These are phyloP conservation scores for Myxozyma geophila DNA, from an alignment of 805 yeast species.

Conservation along the genomic window DNA sequence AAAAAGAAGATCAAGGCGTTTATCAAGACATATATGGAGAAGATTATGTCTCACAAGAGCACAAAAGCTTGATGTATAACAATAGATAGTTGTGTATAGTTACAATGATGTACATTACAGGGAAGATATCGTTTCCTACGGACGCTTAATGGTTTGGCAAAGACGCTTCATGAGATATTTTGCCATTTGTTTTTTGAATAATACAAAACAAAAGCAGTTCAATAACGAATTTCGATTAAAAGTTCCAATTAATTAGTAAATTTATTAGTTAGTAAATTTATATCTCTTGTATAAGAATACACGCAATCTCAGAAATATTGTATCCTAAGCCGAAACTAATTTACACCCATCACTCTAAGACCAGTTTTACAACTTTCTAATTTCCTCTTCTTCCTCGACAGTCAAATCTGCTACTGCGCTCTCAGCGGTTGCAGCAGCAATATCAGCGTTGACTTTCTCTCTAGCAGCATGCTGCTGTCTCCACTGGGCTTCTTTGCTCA, in stretches of 20 bases:
- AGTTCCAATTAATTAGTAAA: too few relatives aligned
- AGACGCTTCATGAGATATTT: too few relatives aligned
- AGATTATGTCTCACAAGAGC: conserved; percentile 47
- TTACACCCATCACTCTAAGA: not conserved
- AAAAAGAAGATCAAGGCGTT: conserved; percentile 70
- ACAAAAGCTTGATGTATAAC: not conserved
- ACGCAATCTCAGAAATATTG: not conserved
- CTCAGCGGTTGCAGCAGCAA: not conserved
- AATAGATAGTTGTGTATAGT: not conserved
- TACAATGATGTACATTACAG: conserved; percentile 3
- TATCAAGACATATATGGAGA: conserved; percentile 67
- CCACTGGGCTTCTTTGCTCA: conserved; percentile 30
- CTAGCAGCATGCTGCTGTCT: conserved; percentile 22
- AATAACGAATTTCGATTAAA: too few relatives aligned
- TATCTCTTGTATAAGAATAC: too few relatives aligned
- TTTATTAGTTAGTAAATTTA: too few relatives aligned
- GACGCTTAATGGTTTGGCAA: too few relatives aligned
- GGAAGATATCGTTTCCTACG: too few relatives aligned
- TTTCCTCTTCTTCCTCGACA: conserved; percentile 8
- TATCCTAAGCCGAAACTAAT: not conserved
- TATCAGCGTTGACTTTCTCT: not conserved
- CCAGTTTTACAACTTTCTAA: not conserved
- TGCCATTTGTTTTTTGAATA: not conserved
- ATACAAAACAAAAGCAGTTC: too few relatives aligned
- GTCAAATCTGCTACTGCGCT: conserved; percentile 3